phyloP scores from a whole-genome alignment of 179 eudicot genomes.

The Silene noctiflora region DNA sequence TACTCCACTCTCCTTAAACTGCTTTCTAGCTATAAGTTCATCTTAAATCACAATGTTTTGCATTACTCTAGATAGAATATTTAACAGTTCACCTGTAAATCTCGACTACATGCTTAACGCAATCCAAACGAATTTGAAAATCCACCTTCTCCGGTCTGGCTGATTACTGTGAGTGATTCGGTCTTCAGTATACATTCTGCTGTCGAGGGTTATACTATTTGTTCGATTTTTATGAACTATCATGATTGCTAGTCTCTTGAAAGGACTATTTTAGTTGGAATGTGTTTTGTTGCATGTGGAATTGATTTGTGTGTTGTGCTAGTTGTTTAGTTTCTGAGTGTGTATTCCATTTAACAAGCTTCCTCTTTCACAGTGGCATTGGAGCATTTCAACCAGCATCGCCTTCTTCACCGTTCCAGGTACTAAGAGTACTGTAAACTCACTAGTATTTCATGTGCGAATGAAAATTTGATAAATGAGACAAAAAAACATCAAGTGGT shows the following conservation, averaged over 20 bases:
- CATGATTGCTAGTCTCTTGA: too few relatives aligned
- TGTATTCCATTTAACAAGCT: background rate
- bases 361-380: conserved; percentile 34
- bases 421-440: conserved; percentile 14
- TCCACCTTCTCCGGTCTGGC: background rate
- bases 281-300: background rate
- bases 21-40: background rate
- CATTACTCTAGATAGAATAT: too few relatives aligned
- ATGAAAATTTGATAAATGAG: too few relatives aligned
- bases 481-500: background rate
- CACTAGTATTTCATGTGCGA: too few relatives aligned
- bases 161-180: background rate
- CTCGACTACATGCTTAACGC: background rate
- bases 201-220: background rate
- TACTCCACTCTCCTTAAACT: background rate
- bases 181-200: background rate
- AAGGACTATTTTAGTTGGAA: too few relatives aligned
- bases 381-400: conserved; percentile 47
- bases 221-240: background rate
- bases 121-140: background rate
- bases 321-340: background rate
- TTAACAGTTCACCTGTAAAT: too few relatives aligned
- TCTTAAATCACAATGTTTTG: too few relatives aligned
- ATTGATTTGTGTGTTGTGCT: background rate
- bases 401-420: conserved; percentile 58